Conservation (phyloP, 2,329 filamentous ascomycete species). For the Colletotrichum sp. region DNA sequence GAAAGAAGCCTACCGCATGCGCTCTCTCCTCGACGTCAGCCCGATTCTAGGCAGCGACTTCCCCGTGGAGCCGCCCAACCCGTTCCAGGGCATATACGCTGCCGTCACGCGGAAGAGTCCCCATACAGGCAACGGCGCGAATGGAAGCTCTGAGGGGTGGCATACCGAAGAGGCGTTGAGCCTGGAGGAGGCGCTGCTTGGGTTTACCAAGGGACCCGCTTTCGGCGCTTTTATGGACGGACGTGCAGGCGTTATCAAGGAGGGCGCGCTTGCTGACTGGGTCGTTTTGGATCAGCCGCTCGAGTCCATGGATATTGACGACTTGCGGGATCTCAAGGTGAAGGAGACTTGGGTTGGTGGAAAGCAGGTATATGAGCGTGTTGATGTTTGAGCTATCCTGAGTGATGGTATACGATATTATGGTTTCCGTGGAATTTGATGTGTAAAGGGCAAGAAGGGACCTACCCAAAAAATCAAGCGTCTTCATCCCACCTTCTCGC, state of each 20-base stretch:
- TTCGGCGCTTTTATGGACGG: conserved; percentile 55
- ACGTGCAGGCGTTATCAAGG: conserved; percentile 61
- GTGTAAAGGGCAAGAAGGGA: not conserved
- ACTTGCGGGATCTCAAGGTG: conserved; percentile 59
- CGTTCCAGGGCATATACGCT: conserved; percentile 73
- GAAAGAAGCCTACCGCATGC: conserved; percentile 70
- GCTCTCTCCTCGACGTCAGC: conserved; percentile 56
- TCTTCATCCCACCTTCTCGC: not conserved
- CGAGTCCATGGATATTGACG: conserved; percentile 53
- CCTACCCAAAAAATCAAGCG: not conserved
- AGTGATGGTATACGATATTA: not conserved
- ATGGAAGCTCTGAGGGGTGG: conserved; percentile 60
- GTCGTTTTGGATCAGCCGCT: conserved; percentile 68
- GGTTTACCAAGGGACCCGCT: conserved; percentile 21
- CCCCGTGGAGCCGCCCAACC: conserved; percentile 72
- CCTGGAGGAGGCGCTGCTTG: conserved; percentile 60
- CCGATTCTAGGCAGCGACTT: conserved; percentile 73
- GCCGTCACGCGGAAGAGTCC: conserved; percentile 68
- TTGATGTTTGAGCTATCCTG: not conserved
- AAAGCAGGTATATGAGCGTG: conserved; percentile 45
- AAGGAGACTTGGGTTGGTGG: conserved; percentile 74
- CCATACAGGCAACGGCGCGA: conserved; percentile 54
- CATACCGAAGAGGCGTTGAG: conserved; percentile 63
- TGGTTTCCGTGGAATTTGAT: not conserved
- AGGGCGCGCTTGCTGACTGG: conserved; percentile 73